Evolutionary conservation across 225 moss, liverwort and hornwort genomes (phyloP).

Genomic region (Bryoerythrophyllum caledonicum): DNA sequence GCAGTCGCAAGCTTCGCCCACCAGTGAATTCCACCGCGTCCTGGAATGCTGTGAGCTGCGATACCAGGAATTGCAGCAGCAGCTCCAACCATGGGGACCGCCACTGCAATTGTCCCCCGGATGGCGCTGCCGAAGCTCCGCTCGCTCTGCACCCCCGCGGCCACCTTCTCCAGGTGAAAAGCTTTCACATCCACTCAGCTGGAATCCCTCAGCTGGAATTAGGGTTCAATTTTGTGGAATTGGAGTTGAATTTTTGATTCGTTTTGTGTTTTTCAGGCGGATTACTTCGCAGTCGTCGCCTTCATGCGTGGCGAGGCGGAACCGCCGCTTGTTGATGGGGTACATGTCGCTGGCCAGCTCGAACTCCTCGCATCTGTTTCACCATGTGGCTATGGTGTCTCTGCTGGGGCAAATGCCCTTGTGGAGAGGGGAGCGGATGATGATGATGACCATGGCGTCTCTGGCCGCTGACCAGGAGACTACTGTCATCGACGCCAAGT

Average conservation of each 20-base stretch:
- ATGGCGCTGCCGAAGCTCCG: slow-evolving; percentile 62
- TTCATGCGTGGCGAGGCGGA: slow-evolving; percentile 20
- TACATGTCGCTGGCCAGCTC: slow-evolving; percentile 45
- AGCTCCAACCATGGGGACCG: slow-evolving; percentile 48
- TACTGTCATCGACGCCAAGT: slow-evolving; percentile 59
- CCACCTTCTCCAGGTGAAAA: slow-evolving; percentile 28
- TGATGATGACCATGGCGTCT: slow-evolving; percentile 60
- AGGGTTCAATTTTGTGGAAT: slow-evolving; percentile 20
- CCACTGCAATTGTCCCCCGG: slow-evolving; percentile 46
- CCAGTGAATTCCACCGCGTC: not conserved
- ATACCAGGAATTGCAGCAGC: not conserved
- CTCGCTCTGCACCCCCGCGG: slow-evolving; percentile 38
- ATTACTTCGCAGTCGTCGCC: slow-evolving; percentile 19
- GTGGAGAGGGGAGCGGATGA: slow-evolving; percentile 45
- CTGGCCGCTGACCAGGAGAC: slow-evolving; percentile 90
- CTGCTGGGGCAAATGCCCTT: slow-evolving; percentile 40
- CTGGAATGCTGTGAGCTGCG: too few relatives aligned
- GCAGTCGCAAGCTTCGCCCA: too few relatives aligned
- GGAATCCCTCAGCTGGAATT: not conserved
- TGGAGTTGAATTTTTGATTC: not conserved
- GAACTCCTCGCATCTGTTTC: slow-evolving; percentile 47
- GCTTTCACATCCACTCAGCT: not conserved
- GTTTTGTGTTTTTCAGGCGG: slow-evolving; percentile 17
- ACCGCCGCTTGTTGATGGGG: slow-evolving; percentile 34
- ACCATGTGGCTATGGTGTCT: slow-evolving; percentile 48